Evolutionary conservation across 179 eudicot genomes (phyloP).

Genomic region (Drosera spatulata): DNA sequence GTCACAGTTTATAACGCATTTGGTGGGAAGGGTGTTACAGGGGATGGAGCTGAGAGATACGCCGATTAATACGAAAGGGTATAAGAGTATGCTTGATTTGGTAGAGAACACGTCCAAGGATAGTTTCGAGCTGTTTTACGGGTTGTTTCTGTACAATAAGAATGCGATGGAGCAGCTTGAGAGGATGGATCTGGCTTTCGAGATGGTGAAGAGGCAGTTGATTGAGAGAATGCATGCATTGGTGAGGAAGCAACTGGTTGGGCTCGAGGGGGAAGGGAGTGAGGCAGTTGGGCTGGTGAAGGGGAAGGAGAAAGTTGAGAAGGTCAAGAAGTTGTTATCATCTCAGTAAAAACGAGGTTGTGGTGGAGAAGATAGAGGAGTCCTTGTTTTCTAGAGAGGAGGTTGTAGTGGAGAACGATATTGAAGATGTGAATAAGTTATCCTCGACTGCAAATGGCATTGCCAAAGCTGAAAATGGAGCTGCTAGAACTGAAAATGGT

Average conservation of each 20-base stretch:
- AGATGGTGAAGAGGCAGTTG: constrained; percentile 62
- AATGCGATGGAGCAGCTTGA: constrained; percentile 78
- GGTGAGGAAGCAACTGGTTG: constrained; percentile 64
- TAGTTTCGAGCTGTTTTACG: constrained; percentile 84
- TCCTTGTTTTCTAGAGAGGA: no score
- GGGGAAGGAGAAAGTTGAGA: no score
- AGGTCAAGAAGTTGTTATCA: no score
- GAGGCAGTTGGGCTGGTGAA: no score
- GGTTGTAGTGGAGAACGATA: no score
- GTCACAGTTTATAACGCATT: constrained; percentile 82
- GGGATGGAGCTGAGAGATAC: constrained; percentile 50
- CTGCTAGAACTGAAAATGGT: no score
- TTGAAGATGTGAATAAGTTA: no score
- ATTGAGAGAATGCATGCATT: constrained; percentile 70
- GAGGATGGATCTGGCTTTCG: constrained; percentile 67
- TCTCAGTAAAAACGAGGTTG: no score
- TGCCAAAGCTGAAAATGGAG: no score
- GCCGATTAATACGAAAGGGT: constrained; percentile 83
- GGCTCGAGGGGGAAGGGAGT: no score
- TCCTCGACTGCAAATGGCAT: no score
- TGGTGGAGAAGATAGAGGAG: no score
- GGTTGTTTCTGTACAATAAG: constrained; percentile 75
- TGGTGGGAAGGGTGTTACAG: constrained; percentile 65
- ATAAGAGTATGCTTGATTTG: constrained; percentile 76
- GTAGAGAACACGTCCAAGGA: constrained; percentile 73